These are phyloP conservation scores for Herpotrichia juniperi DNA, from an alignment of 2,329 filamentous ascomycete genomes.

Conservation along the genomic window DNA sequence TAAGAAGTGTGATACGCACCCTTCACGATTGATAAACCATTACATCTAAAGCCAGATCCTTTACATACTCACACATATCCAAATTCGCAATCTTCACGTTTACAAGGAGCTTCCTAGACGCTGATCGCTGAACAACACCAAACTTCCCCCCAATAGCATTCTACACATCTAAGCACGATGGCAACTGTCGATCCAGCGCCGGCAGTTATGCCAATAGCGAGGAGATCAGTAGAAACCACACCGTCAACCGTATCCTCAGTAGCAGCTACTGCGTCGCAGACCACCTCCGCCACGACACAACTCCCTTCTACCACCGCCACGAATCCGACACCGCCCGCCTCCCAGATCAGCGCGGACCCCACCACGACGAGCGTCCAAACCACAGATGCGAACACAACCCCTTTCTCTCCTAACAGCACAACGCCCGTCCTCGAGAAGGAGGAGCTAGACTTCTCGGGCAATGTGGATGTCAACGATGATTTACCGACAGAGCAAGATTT, in stretches of 20 bases:
- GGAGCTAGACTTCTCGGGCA: constrained; percentile 38
- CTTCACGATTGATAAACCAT: no score
- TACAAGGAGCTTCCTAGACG: neutral
- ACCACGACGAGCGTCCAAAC: constrained; percentile 23
- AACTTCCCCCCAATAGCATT: neutral
- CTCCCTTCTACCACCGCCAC: neutral
- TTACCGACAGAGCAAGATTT: constrained; percentile 40
- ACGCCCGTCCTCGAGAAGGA: constrained; percentile 38
- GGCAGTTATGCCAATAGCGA: constrained; percentile 22
- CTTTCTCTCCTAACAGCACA: constrained; percentile 39
- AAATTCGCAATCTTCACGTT: neutral
- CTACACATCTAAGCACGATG: constrained; percentile 5
- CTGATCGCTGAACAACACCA: neutral
- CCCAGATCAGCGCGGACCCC: constrained; percentile 21
- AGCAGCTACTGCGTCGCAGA: constrained; percentile 17
- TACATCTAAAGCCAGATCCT: neutral
- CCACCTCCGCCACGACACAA: neutral
- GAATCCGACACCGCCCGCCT: constrained; percentile 30
- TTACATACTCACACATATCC: neutral
- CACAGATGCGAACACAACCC: constrained; percentile 23
- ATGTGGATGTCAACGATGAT: constrained; percentile 44
- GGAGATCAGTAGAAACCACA: constrained; percentile 17
- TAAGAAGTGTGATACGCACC: neutral
- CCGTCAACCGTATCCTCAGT: constrained; percentile 13
- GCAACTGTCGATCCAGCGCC: neutral